Evolutionary conservation across 306 rosid genomes (phyloP).

Genomic region (Castanea mollissima): DNA sequence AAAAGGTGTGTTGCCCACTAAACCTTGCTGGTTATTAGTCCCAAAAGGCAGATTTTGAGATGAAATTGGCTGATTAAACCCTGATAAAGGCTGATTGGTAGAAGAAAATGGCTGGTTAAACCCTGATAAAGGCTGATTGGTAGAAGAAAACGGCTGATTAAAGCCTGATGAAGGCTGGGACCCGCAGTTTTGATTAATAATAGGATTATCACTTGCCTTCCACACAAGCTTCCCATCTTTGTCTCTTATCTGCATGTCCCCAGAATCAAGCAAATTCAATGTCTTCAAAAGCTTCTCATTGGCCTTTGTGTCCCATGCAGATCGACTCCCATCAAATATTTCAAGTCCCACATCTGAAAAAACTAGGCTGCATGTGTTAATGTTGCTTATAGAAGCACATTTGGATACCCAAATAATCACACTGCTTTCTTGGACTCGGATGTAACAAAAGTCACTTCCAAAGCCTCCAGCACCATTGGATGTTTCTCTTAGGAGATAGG

Average conservation of each 20-base stretch:
- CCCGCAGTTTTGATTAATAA: not conserved
- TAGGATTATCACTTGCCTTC: not conserved
- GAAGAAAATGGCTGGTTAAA: not conserved
- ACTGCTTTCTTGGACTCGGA: not conserved
- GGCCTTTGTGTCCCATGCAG: not conserved
- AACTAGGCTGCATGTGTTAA: not conserved
- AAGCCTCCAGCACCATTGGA: not conserved
- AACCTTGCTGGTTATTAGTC: not conserved
- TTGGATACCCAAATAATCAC: not conserved
- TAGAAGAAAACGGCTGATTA: not conserved
- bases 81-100: not conserved
- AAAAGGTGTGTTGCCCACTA: not conserved
- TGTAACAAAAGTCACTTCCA: not conserved
- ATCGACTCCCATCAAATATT: not conserved
- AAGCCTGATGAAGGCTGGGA: not conserved
- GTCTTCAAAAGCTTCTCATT: not conserved
- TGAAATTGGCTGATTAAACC: not conserved
- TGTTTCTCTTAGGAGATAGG: not conserved
- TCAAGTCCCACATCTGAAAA: not conserved
- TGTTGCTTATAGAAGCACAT: not conserved
- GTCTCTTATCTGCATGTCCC: not conserved
- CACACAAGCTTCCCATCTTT: not conserved
- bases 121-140: not conserved
- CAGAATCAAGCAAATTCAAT: not conserved
- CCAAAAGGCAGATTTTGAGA: not conserved